These are phyloP conservation scores for Gypsophila paniculata DNA, from an alignment of 179 eudicot genomes.

Conservation along the genomic window DNA sequence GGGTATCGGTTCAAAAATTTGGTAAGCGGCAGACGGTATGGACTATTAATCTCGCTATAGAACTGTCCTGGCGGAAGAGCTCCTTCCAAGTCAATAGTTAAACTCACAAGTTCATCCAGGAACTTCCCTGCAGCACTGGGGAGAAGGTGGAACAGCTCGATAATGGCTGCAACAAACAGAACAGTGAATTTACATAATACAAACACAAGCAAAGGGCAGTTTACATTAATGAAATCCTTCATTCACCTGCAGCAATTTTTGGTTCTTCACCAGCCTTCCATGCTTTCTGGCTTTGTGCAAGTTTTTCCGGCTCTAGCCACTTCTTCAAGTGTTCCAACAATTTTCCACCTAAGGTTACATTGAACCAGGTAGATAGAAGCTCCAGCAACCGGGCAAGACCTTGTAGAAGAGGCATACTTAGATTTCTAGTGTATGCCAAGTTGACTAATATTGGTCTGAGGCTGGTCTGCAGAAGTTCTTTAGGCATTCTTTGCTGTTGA, in stretches of 20 bases:
- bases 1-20: constrained; percentile 93
- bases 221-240: constrained; percentile 9
- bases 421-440: constrained; percentile 90
- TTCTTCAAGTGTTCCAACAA: constrained; percentile 95
- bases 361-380: constrained; percentile 94
- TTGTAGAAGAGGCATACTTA: constrained; percentile 94
- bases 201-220: constrained; percentile 6
- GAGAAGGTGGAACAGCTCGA: constrained; percentile 94
- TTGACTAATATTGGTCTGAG: constrained; percentile 93
- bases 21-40: constrained; percentile 90
- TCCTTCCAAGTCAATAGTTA: constrained; percentile 92
- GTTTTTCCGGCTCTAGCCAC: constrained; percentile 97
- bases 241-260: constrained; percentile 89
- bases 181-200: background rate
- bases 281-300: constrained; percentile 83
- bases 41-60: constrained; percentile 97
- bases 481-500: constrained; percentile 96
- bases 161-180: constrained; percentile 61
- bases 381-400: constrained; percentile 97
- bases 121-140: constrained; percentile 95
- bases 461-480: constrained; percentile 96
- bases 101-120: constrained; percentile 91
- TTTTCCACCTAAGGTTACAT: constrained; percentile 88
- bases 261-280: constrained; percentile 99
- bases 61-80: constrained; percentile 92